A percentile compares a stretch with the other conserved stretches of the same genome.
Evolutionary conservation across 1,139 yeast species (phyloP).

Genomic region (Saccharomyces hybrid): DNA sequence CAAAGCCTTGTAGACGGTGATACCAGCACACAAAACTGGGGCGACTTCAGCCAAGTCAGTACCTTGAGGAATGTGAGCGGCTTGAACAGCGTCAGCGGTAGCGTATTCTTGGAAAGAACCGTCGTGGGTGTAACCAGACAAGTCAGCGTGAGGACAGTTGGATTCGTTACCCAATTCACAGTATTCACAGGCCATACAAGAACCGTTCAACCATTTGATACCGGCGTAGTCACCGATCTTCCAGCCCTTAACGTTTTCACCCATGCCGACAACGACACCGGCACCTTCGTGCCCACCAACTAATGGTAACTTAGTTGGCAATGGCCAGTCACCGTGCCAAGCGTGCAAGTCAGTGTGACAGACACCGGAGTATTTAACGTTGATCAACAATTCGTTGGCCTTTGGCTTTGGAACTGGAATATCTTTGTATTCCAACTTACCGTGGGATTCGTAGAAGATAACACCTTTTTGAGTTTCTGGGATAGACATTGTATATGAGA

Average conservation of each 20-base stretch:
- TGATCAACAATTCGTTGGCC: conserved; percentile 49
- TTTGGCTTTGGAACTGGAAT: conserved; percentile 53
- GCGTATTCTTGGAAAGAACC: conserved; percentile 65
- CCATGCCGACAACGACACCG: conserved; percentile 55
- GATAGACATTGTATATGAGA: conserved; percentile 5
- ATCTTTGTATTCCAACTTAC: conserved; percentile 44
- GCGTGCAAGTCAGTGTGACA: conserved; percentile 64
- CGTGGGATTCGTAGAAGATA: conserved; percentile 41
- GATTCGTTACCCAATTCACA: conserved; percentile 50
- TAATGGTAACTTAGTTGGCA: conserved; percentile 49
- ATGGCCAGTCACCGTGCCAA: conserved; percentile 64
- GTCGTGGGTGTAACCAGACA: conserved; percentile 62
- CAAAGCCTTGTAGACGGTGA: conserved; percentile 61
- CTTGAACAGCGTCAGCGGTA: conserved; percentile 60
- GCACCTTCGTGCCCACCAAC: conserved; percentile 71
- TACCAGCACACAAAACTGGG: conserved; percentile 63
- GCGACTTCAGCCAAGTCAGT: conserved; percentile 52
- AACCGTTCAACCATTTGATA: conserved; percentile 59
- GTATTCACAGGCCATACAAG: conserved; percentile 54
- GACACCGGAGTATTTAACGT: conserved; percentile 58
- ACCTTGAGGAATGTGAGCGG: conserved; percentile 51
- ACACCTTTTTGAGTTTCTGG: conserved; percentile 45
- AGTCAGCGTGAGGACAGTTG: conserved; percentile 52
- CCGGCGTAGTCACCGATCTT: conserved; percentile 58
- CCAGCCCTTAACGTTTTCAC: conserved; percentile 52